Base-by-base conservation (phyloP, 148 eudicot species). In the Vaccinium corymbosum region DNA sequence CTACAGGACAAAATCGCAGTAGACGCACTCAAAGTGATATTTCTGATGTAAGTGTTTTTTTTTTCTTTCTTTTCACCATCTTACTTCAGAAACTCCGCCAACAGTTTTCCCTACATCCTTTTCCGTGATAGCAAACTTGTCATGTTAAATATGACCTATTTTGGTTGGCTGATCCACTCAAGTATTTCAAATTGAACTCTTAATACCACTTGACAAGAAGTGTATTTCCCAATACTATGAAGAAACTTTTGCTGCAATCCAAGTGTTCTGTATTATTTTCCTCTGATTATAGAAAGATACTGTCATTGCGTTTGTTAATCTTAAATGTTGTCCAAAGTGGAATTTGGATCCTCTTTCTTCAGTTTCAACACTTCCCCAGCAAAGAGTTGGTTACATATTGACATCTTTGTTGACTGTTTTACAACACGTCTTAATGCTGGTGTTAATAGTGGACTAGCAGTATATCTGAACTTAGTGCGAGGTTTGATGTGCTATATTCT, bases 1-100 rank as follows among this genome's bases (percentile, higher is more conserved):
- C 92, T 83, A 38, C 89, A 82, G 89, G 93, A 22, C 91, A 89
- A 80, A 85, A 82, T 42, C 86, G 90, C 51, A 83, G 74, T 83
- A 91, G 93, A 84, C 98, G 90, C 76, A 86, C 89, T 42, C 88
- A 76, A 85, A 94, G 94, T 88, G 94, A 95, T 75, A 50, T 92
- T 87, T 82, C 85, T 84, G 98, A 94, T 87, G 98, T 94, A 87
- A 92, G 91, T 82, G 68, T 79, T 38, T 38, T 38, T 38, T 38
- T 38, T 38, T 3, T n/a, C n/a, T n/a, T 1, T 35, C 3, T 35
- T 38, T 46, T 66, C 25, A 6, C 7, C 15, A 22, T 83, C 78
- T 27, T 22, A 12, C 15, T 9, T 25, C 35, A 66, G 72, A 71
- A 32, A 29, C 75, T 71, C 76, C 5, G 42, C 17, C 19, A 13